A percentile compares a stretch with the other conserved stretches of the same genome.
Evolutionary conservation across 139 green algal species (phyloP).

Genomic region (Chlorella sorokiniana): DNA sequence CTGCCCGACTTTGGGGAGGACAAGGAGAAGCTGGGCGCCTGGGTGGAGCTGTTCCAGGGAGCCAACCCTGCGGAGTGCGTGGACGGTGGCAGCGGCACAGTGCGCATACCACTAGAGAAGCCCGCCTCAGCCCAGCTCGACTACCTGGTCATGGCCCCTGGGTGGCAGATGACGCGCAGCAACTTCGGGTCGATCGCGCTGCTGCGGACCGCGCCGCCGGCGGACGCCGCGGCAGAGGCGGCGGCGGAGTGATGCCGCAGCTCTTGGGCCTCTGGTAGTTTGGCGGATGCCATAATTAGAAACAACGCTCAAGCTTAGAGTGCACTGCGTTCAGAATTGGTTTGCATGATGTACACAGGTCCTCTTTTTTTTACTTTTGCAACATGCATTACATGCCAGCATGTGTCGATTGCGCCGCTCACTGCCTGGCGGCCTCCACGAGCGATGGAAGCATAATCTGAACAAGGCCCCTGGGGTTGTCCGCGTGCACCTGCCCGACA

Average conservation of each 20-base stretch:
- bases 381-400: not conserved
- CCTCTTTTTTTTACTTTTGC: too few species aligned
- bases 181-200: conserved; percentile 10
- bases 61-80: not conserved
- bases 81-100: not conserved
- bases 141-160: conserved; percentile 14
- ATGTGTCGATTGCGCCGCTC: not conserved
- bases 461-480: conserved; percentile 71
- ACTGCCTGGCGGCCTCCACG: not conserved
- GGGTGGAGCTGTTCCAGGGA: not conserved
- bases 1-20: not conserved
- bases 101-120: not conserved
- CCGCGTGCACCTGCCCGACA: conserved; percentile 60
- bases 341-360: too few species aligned
- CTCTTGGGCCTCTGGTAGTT: too few species aligned
- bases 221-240: too few species aligned
- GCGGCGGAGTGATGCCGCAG: too few species aligned
- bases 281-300: too few species aligned
- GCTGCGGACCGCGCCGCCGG: too few species aligned
- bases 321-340: too few species aligned
- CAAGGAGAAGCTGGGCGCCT: not conserved
- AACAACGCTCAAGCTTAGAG: too few species aligned
- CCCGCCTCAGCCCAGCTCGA: not conserved
- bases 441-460: conserved; percentile 50
- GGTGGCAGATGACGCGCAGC: conserved; percentile 21